Conservation (phyloP, 257 asterid species). For the Anisodus tanguticus region DNA sequence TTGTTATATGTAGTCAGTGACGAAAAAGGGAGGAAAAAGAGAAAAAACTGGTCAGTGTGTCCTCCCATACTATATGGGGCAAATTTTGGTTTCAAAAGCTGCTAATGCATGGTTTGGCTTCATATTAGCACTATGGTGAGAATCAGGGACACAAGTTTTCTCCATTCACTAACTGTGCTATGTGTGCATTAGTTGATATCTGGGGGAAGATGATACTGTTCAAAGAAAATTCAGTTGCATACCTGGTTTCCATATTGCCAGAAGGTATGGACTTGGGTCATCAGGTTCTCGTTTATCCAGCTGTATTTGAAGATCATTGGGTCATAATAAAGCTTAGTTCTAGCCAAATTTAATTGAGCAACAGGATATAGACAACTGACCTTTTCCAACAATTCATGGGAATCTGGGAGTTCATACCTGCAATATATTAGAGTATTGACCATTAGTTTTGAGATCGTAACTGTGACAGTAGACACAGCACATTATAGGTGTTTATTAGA, state of each 20-base stretch:
- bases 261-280: conserved; percentile 97
- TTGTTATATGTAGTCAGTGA: not conserved
- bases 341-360: conserved; percentile 31
- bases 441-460: not conserved
- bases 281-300: conserved; percentile 90
- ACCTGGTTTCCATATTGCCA: conserved; percentile 99
- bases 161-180: not conserved
- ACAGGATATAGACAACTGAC: conserved; percentile 51
- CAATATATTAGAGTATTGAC: conserved; percentile 34
- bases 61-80: not conserved
- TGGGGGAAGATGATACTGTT: not conserved
- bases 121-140: conserved; percentile 23
- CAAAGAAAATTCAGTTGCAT: conserved; percentile 30
- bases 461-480: not conserved
- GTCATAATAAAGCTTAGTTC: conserved; percentile 40
- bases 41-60: conserved; percentile 4
- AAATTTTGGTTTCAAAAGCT: conserved; percentile 24
- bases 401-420: conserved; percentile 93
- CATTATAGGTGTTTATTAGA: not conserved
- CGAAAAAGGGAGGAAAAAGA: not conserved
- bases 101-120: not conserved
- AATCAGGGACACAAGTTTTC: not conserved
- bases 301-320: conserved; percentile 44
- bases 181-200: conserved; percentile 1
- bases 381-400: conserved; percentile 72